A percentile compares a stretch with the other conserved stretches of the same genome.
These are phyloP conservation scores for Talaromyces ruber DNA, from an alignment of 495 filamentous ascomycete species.

Conservation along the genomic window DNA sequence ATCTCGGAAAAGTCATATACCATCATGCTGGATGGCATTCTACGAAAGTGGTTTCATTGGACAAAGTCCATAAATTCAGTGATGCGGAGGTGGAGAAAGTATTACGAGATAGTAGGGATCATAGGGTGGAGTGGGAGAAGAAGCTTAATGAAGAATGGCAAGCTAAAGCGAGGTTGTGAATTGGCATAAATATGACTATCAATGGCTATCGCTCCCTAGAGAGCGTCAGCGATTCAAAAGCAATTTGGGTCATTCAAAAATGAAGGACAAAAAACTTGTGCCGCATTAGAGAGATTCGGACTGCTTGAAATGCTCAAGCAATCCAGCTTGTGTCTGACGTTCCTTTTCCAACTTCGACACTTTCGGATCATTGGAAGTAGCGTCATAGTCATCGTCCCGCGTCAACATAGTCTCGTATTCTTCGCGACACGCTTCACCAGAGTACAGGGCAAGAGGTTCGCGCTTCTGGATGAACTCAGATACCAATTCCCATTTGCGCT, in stretches of 20 bases:
- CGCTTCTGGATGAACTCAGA: conserved; percentile 6
- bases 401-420: conserved; percentile 2
- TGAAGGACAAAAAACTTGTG: neutral
- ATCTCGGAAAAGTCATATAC: conserved; percentile 30
- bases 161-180: conserved; percentile 39
- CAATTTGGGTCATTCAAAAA: neutral
- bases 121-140: conserved; percentile 36
- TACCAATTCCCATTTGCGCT: conserved; percentile 7
- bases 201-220: neutral
- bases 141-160: conserved; percentile 29
- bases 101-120: conserved; percentile 39
- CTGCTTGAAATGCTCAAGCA: neutral
- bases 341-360: neutral
- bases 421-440: conserved; percentile 9
- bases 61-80: conserved; percentile 34
- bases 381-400: neutral
- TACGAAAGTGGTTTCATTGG: conserved; percentile 43
- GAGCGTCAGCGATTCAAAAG: neutral
- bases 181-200: neutral
- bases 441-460: conserved; percentile 8
- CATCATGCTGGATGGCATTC: conserved; percentile 44
- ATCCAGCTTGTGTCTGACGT: neutral
- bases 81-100: conserved; percentile 44
- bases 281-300: neutral
- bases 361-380: neutral